Conservation (phyloP, 495 filamentous ascomycete species). For the Annulohypoxylon nitens region DNA sequence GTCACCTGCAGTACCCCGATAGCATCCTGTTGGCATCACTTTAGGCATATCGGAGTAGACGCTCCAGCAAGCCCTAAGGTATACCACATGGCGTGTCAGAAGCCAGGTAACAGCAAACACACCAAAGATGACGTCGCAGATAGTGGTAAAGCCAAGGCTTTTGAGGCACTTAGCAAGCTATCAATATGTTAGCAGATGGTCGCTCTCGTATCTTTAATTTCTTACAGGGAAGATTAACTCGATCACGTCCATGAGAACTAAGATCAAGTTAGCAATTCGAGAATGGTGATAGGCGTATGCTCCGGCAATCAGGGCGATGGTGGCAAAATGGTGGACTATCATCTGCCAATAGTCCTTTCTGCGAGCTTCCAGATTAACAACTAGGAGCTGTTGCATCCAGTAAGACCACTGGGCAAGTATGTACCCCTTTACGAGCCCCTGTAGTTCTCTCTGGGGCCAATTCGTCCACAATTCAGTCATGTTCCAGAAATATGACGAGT, state of each 20-base stretch:
- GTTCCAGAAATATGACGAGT: not conserved
- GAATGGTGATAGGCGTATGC: slow-evolving; percentile 13
- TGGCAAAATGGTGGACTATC: slow-evolving; percentile 21
- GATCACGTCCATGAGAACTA: slow-evolving; percentile 18
- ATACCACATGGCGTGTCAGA: slow-evolving; percentile 8
- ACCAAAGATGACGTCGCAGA: slow-evolving; percentile 16
- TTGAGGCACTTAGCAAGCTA: slow-evolving; percentile 22
- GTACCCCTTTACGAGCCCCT: slow-evolving; percentile 16
- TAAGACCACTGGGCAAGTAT: slow-evolving; percentile 22
- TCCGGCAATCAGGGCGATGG: slow-evolving; percentile 10
- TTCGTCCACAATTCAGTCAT: slow-evolving; percentile 13
- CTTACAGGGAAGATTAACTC: slow-evolving; percentile 24
- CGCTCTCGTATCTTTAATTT: not conserved
- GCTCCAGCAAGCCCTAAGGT: slow-evolving; percentile 9
- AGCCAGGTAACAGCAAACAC: slow-evolving; percentile 17
- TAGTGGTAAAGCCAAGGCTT: slow-evolving; percentile 4
- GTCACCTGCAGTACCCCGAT: not conserved
- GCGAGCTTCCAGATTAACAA: slow-evolving; percentile 15
- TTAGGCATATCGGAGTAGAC: slow-evolving; percentile 14
- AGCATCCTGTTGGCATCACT: slow-evolving; percentile 4
- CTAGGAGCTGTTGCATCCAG: slow-evolving; percentile 18
- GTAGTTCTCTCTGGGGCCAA: slow-evolving; percentile 13
- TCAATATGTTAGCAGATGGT: not conserved
- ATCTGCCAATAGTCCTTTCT: slow-evolving; percentile 22
- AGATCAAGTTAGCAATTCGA: slow-evolving; percentile 15